Base-by-base conservation (phyloP, 2,329 filamentous ascomycete genomes). In the Metarhizium robertsii region DNA sequence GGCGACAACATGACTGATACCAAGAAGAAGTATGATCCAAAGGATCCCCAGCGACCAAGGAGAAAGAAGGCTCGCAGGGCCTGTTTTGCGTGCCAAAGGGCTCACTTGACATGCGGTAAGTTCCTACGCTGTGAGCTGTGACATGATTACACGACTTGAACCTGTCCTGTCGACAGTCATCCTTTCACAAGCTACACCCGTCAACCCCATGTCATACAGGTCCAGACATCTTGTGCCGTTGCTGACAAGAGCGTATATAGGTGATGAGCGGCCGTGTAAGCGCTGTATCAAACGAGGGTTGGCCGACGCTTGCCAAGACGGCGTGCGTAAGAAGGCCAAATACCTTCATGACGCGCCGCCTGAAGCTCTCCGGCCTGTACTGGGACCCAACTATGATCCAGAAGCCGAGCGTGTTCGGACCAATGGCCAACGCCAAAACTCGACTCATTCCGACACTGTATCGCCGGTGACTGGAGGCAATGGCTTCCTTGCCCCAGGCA, bases 91-190 rank as follows among this genome's bases (percentile, higher is more conserved):
- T 99, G 94, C 73, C 94, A 99, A 75, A 82, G 92, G 72, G 94
- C 94, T 60, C 94, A 99, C 80, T 77, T 99, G 69, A 99, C 94
- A 61, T 99, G 94, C 77, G 92, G 94, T 97, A 88, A 81, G 92
- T 85, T 60, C 56, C 38, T 34, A 48, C 20, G 10, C 45, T 30
- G 45, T 48, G 20, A 48, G 25, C 25, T 30, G 45, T 48, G 45
- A 48, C 45, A 48, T 48, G 45, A 48, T 48, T 48, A 48, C 45
- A 48, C 20, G 20, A 48, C 45, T 48, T 48, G 20, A 16, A 48
- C 42, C 42, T 11, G 36, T 42, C 50, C 38, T 52, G 40, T 29
- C 51, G n/a, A 45, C 20, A 10, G 18, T 45, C 14, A 8, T 45
- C 20, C 18, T 45, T 42, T 69, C 57, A 71, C 63, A 67, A 59